These are phyloP conservation scores for Fraxinus quadrangulata DNA, from an alignment of 257 asterid genomes.

Conservation along the genomic window DNA sequence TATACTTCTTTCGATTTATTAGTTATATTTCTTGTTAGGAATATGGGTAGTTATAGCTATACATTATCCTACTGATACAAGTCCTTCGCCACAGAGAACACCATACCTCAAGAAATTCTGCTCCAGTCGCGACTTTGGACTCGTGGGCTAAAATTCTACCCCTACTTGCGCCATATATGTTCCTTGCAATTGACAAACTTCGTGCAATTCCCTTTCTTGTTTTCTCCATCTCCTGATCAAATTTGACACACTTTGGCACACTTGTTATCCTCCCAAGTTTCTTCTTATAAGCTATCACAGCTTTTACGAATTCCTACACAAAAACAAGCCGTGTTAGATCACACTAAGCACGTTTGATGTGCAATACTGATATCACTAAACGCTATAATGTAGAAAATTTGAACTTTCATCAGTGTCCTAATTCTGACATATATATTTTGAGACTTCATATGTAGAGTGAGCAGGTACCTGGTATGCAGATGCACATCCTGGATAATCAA, in stretches of 20 bases:
- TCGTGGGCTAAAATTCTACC: slow-evolving; percentile 32
- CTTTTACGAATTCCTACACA: slow-evolving; percentile 64
- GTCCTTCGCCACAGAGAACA: no score
- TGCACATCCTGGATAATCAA: slow-evolving; percentile 85
- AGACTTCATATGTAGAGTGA: not conserved
- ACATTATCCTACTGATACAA: no score
- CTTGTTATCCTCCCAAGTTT: slow-evolving; percentile 37
- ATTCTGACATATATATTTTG: no score
- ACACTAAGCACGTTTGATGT: no score
- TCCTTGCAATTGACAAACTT: slow-evolving; percentile 62
- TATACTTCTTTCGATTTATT: no score
- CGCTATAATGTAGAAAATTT: no score
- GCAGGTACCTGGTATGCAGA: slow-evolving; percentile 53
- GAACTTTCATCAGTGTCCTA: no score
- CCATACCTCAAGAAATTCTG: slow-evolving; percentile 70
- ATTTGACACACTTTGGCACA: slow-evolving; percentile 34
- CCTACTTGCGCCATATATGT: slow-evolving; percentile 37
- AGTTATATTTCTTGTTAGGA: no score
- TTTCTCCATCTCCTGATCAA: slow-evolving; percentile 42
- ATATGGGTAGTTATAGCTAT: no score
- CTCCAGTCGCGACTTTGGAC: slow-evolving; percentile 64
- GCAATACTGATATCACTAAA: not conserved
- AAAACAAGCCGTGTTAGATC: not conserved
- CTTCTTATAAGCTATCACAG: slow-evolving; percentile 68
- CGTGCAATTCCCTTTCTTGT: slow-evolving; percentile 43